Percentiles rank a stretch among this genome's conserved stretches.
Evolutionary conservation across 2,329 filamentous ascomycete genomes (phyloP).

Genomic region (Penicillium sp.): DNA sequence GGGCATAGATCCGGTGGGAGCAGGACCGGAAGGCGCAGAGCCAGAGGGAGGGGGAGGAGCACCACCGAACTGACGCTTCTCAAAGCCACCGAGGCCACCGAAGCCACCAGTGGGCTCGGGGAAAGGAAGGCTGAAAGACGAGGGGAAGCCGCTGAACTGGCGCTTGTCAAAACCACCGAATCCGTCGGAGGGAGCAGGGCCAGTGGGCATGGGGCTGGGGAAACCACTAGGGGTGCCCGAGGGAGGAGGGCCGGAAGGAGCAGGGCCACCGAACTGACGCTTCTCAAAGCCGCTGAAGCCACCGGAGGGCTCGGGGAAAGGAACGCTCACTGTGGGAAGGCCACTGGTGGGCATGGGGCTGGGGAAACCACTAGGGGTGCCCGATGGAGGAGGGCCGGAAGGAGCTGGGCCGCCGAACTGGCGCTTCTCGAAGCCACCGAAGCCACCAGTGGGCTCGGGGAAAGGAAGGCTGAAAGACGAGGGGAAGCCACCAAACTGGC

Average conservation of each 20-base stretch:
- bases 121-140: conserved; percentile 1
- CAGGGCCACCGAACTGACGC: conserved; percentile 3
- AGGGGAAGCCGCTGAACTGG: conserved; percentile 1
- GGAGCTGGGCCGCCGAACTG: conserved; percentile 8
- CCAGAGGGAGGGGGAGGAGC: neutral
- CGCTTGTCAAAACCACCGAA: neutral
- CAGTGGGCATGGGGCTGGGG: neutral
- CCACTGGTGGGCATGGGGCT: neutral
- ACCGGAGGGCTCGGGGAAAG: conserved; percentile 1
- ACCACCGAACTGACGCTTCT: conserved; percentile 7
- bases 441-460: neutral
- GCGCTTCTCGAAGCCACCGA: conserved; percentile 8
- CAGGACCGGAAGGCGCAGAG: neutral
- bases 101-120: neutral
- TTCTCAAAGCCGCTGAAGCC: conserved; percentile 6
- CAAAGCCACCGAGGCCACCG: conserved; percentile 3
- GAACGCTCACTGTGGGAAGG: neutral
- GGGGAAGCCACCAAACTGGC: neutral
- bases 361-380: neutral
- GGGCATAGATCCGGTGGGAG: neutral
- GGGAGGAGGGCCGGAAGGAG: neutral
- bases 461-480: neutral
- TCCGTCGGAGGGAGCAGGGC: neutral
- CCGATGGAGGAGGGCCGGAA: neutral
- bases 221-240: too few relatives aligned